These are phyloP conservation scores for Logfia minima DNA, from an alignment of 129 eudicot genomes.

Conservation along the genomic window DNA sequence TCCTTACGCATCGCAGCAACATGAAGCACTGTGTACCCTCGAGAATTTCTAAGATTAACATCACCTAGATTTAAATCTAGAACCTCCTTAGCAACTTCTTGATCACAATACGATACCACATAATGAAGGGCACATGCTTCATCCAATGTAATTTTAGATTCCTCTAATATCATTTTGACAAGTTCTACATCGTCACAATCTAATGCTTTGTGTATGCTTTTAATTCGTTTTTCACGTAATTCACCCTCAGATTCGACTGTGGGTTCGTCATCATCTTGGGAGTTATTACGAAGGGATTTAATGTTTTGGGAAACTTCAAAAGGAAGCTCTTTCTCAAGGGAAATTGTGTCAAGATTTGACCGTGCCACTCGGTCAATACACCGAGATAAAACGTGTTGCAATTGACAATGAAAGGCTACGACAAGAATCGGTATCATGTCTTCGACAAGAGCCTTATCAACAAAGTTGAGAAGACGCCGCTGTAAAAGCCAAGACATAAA, in stretches of 20 bases:
- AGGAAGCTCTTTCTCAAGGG: conserved; percentile 73
- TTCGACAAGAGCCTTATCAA: conserved; percentile 65
- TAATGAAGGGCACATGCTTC: conserved; percentile 80
- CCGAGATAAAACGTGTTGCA: conserved; percentile 42
- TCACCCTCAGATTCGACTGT: conserved; percentile 38
- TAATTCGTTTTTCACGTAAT: conserved; percentile 48
- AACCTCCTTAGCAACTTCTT: conserved; percentile 59
- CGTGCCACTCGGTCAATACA: conserved; percentile 53
- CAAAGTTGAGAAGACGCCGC: conserved; percentile 68
- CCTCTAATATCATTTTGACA: conserved; percentile 53
- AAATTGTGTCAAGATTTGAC: conserved; percentile 54
- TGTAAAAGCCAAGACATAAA: conserved; percentile 29
- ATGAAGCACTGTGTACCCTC: conserved; percentile 80
- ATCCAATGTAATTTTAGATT: conserved; percentile 57
- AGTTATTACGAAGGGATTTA: conserved; percentile 39
- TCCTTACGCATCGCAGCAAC: conserved; percentile 82
- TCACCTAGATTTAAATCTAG: conserved; percentile 50
- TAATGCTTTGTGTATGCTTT: conserved; percentile 65
- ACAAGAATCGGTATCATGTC: conserved; percentile 67
- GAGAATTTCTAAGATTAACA: conserved; percentile 53
- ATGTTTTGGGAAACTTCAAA: conserved; percentile 37
- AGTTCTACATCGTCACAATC: conserved; percentile 83
- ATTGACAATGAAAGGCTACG: conserved; percentile 56
- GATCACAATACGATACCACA: conserved; percentile 63
- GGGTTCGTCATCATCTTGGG: conserved; percentile 27